These are phyloP conservation scores for Trametes sanguinea DNA, from an alignment of 768 basidiomycete genomes.

Conservation along the genomic window DNA sequence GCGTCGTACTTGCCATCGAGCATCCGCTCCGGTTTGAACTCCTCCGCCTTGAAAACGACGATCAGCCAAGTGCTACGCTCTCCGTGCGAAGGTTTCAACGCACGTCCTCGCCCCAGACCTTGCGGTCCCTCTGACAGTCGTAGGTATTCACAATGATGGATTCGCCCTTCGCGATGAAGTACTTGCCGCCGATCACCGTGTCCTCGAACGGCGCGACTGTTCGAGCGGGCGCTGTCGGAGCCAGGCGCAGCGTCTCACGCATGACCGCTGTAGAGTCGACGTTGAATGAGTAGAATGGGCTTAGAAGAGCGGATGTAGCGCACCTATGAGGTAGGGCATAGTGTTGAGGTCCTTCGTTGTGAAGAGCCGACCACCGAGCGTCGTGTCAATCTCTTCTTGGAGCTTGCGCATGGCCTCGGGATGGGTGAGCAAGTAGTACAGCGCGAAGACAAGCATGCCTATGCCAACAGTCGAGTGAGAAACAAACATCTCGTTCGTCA, in stretches of 20 bases:
- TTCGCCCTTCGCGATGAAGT: constrained; percentile 38
- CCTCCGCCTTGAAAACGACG: constrained; percentile 30
- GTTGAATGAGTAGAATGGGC: no score
- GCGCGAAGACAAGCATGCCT: constrained; percentile 43
- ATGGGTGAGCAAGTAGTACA: constrained; percentile 47
- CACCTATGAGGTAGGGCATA: constrained; percentile 45
- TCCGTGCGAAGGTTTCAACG: constrained; percentile 17
- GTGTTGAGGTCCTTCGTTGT: constrained; percentile 42
- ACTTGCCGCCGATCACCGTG: constrained; percentile 42
- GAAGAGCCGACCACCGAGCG: constrained; percentile 42
- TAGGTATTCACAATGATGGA: constrained; percentile 34
- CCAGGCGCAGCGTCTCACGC: constrained; percentile 40
- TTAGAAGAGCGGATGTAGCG: background rate
- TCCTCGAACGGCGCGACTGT: constrained; percentile 39
- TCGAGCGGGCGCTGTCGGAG: constrained; percentile 41
- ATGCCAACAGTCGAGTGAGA: background rate
- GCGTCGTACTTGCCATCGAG: constrained; percentile 50
- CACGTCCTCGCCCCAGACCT: constrained; percentile 51
- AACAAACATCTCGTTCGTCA: no score
- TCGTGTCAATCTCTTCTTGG: constrained; percentile 48
- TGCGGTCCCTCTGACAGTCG: constrained; percentile 41
- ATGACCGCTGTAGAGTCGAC: constrained; percentile 36
- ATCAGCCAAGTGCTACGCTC: background rate
- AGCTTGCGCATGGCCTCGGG: constrained; percentile 46
- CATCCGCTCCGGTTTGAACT: constrained; percentile 51